Evolutionary conservation across 495 filamentous ascomycete species (phyloP).

Genomic region (Poronia punctata): DNA sequence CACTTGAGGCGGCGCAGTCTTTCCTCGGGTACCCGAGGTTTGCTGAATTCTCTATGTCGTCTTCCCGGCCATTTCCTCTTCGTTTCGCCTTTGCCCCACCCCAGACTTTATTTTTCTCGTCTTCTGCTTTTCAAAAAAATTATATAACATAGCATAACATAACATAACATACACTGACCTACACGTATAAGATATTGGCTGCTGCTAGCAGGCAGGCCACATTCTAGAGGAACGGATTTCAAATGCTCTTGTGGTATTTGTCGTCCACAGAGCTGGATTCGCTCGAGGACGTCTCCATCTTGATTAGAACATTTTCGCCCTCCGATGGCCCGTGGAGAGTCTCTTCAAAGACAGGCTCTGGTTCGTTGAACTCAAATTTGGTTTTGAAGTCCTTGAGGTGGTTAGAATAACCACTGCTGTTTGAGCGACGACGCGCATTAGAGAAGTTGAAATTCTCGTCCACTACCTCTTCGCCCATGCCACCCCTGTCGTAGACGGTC

Average conservation of each 20-base stretch:
- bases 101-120: too few relatives aligned
- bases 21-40: too few relatives aligned
- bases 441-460: slow-evolving; percentile 72
- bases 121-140: too few relatives aligned
- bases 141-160: too few relatives aligned
- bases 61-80: too few relatives aligned
- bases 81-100: too few relatives aligned
- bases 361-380: slow-evolving; percentile 78
- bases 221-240: slow-evolving; percentile 12
- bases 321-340: slow-evolving; percentile 53
- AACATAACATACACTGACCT: too few relatives aligned
- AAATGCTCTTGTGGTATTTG: slow-evolving; percentile 26
- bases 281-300: slow-evolving; percentile 48
- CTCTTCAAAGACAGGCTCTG: slow-evolving; percentile 88
- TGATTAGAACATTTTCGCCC: slow-evolving; percentile 40
- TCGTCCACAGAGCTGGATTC: slow-evolving; percentile 33
- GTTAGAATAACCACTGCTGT: slow-evolving; percentile 78
- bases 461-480: slow-evolving; percentile 71
- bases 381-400: slow-evolving; percentile 98
- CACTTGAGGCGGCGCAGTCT: too few relatives aligned
- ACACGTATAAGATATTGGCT: too few relatives aligned
- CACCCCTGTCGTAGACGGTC: slow-evolving; percentile 55
- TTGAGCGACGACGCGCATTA: slow-evolving; percentile 87
- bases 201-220: background rate
- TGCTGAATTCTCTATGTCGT: too few relatives aligned